Evolutionary conservation across 306 rosid genomes (phyloP).

Genomic region (Hippophae gyantsensis): DNA sequence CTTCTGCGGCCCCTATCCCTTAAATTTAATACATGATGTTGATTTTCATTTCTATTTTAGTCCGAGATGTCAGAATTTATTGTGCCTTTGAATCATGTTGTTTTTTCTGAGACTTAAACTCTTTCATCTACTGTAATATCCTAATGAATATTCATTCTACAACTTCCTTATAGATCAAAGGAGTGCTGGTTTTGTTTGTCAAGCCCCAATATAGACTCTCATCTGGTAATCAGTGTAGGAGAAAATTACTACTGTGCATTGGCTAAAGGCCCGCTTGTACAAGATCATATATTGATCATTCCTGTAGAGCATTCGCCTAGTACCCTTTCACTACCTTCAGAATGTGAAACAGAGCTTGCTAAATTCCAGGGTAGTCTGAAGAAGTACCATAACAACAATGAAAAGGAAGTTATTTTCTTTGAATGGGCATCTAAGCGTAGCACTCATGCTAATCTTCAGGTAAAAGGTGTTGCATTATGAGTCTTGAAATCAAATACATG

Average conservation of each 20-base stretch:
- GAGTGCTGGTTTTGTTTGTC: slow-evolving; percentile 99
- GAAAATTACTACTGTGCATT: slow-evolving; percentile 81
- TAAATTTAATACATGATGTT: neutral
- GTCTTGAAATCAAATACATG: slow-evolving; percentile 10
- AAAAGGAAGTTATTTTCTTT: slow-evolving; percentile 75
- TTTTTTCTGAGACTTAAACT: too few species aligned
- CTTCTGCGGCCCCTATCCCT: too few species aligned
- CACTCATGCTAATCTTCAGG: slow-evolving; percentile 97
- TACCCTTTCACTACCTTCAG: slow-evolving; percentile 51
- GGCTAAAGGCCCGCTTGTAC: slow-evolving; percentile 88
- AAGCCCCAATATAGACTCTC: slow-evolving; percentile 75
- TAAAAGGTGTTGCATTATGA: slow-evolving; percentile 20
- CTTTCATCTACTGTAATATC: too few species aligned
- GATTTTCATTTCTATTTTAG: slow-evolving; percentile 1
- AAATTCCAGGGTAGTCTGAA: slow-evolving; percentile 57
- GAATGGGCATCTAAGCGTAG: slow-evolving; percentile 79
- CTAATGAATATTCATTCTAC: slow-evolving; percentile 20
- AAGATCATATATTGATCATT: slow-evolving; percentile 71
- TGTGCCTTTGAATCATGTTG: too few species aligned
- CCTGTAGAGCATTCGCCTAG: slow-evolving; percentile 74
- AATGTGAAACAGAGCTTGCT: slow-evolving; percentile 53
- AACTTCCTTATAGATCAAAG: slow-evolving; percentile 58
- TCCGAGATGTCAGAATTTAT: slow-evolving; percentile 1
- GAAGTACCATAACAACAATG: slow-evolving; percentile 49
- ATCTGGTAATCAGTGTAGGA: slow-evolving; percentile 72